Conservation (phyloP, 805 yeast genomes). For the Lachancea meyersii region DNA sequence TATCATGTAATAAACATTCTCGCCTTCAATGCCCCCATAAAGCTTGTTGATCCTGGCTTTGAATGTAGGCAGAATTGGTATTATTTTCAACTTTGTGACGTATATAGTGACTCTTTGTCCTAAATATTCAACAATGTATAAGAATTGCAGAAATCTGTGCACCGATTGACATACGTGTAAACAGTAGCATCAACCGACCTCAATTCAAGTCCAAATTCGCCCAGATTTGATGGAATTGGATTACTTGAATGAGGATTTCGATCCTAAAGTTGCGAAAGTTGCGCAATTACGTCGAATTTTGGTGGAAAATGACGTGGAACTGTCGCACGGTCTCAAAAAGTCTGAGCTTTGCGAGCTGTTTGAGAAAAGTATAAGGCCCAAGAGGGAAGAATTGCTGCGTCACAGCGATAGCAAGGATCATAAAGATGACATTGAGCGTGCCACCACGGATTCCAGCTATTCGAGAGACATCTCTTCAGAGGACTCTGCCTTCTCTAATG, state of each 20-base stretch:
- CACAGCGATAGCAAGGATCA: constrained; percentile 30
- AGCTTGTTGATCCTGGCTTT: too few relatives aligned
- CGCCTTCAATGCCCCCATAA: too few relatives aligned
- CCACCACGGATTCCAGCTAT: constrained; percentile 7
- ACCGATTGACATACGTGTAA: too few relatives aligned
- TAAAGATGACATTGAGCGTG: constrained; percentile 36
- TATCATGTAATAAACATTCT: too few relatives aligned
- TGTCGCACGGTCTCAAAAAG: constrained; percentile 62
- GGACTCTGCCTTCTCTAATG: constrained; percentile 6
- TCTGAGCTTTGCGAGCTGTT: constrained; percentile 56
- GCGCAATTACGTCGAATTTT: constrained; percentile 66
- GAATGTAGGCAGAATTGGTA: too few relatives aligned
- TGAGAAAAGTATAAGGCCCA: constrained; percentile 46
- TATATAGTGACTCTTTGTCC: too few relatives aligned
- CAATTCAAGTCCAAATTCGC: background rate
- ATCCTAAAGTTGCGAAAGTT: constrained; percentile 58
- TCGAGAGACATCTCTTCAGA: constrained; percentile 6
- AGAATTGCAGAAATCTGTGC: too few relatives aligned
- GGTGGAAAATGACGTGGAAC: constrained; percentile 53
- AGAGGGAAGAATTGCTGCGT: constrained; percentile 38
- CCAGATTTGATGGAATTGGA: constrained; percentile 12
- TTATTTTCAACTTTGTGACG: too few relatives aligned
- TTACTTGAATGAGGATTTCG: constrained; percentile 44
- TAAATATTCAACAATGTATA: too few relatives aligned
- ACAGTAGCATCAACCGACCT: background rate